Conservation (phyloP, 2,329 filamentous ascomycete genomes). For the Capronia coronata region DNA sequence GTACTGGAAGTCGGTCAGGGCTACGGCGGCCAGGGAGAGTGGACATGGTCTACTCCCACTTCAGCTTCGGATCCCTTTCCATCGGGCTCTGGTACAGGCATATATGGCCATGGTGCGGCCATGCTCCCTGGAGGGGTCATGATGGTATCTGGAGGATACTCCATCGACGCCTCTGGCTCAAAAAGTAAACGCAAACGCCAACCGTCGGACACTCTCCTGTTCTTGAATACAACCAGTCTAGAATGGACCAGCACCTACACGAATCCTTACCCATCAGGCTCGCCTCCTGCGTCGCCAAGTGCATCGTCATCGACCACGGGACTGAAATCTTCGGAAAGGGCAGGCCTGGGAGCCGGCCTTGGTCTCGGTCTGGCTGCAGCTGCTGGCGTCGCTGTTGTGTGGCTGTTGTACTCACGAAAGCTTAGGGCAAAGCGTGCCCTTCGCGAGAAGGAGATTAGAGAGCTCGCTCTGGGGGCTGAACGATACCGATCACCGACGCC, state of each 20-base stretch:
- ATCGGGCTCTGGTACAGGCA: conserved; percentile 44
- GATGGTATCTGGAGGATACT: conserved; percentile 56
- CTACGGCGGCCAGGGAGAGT: conserved; percentile 51
- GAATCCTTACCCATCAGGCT: conserved; percentile 36
- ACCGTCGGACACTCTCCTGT: conserved; percentile 41
- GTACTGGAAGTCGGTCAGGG: conserved; percentile 68
- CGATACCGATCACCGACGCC: conserved; percentile 40
- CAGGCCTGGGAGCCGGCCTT: conserved; percentile 59
- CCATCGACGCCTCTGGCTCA: conserved; percentile 40
- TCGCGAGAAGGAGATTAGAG: conserved; percentile 51
- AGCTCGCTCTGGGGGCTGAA: conserved; percentile 47
- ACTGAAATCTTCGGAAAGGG: conserved; percentile 37
- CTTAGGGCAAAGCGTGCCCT: conserved; percentile 36
- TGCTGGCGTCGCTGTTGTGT: conserved; percentile 43
- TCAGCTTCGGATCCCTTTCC: conserved; percentile 37
- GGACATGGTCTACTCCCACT: conserved; percentile 41
- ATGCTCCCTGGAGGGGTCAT: conserved; percentile 57
- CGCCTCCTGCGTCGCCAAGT: conserved; percentile 29
- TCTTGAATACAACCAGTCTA: conserved; percentile 57
- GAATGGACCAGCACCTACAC: conserved; percentile 54
- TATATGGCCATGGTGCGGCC: conserved; percentile 56
- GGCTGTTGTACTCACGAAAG: conserved; percentile 48
- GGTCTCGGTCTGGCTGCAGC: conserved; percentile 56
- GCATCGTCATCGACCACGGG: conserved; percentile 12
- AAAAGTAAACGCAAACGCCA: conserved; percentile 31